A percentile compares a stretch with the other conserved stretches of the same genome.
Conservation (phyloP, 495 filamentous ascomycete genomes). For the Aspergillus wentii region DNA sequence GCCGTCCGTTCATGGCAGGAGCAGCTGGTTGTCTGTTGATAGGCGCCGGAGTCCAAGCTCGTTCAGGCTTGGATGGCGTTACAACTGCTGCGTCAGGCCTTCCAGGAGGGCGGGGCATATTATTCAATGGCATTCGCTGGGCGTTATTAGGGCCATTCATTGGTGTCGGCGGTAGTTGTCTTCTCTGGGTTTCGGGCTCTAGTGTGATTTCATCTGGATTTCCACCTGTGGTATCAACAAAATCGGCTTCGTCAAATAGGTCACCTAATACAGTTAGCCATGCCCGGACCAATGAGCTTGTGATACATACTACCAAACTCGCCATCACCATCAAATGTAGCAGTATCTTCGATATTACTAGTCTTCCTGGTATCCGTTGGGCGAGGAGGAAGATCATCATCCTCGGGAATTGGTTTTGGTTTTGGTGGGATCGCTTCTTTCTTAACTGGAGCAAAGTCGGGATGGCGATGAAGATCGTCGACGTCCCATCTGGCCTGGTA, state of each 20-base stretch:
- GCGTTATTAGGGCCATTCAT: slow-evolving; percentile 21
- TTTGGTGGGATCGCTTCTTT: slow-evolving; percentile 41
- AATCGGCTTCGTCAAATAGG: slow-evolving; percentile 72
- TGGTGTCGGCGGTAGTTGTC: slow-evolving; percentile 24
- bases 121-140: slow-evolving; percentile 17
- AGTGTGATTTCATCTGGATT: slow-evolving; percentile 60
- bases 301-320: slow-evolving; percentile 63
- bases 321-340: slow-evolving; percentile 31
- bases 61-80: slow-evolving; percentile 42
- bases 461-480: slow-evolving; percentile 73
- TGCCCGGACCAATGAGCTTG: background rate
- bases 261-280: slow-evolving; percentile 38
- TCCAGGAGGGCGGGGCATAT: slow-evolving; percentile 10
- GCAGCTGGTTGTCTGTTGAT: slow-evolving; percentile 17
- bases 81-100: slow-evolving; percentile 22
- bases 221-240: slow-evolving; percentile 51
- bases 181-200: slow-evolving; percentile 23
- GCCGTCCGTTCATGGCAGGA: slow-evolving; percentile 17
- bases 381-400: slow-evolving; percentile 36
- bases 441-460: slow-evolving; percentile 62
- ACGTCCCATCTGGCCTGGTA: slow-evolving; percentile 63
- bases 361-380: slow-evolving; percentile 17
- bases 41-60: slow-evolving; percentile 21
- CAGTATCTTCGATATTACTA: slow-evolving; percentile 10
- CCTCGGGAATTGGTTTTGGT: slow-evolving; percentile 27